Conservation (phyloP, 352 stramenopile genomes). For the Globisporangium middletonii region DNA sequence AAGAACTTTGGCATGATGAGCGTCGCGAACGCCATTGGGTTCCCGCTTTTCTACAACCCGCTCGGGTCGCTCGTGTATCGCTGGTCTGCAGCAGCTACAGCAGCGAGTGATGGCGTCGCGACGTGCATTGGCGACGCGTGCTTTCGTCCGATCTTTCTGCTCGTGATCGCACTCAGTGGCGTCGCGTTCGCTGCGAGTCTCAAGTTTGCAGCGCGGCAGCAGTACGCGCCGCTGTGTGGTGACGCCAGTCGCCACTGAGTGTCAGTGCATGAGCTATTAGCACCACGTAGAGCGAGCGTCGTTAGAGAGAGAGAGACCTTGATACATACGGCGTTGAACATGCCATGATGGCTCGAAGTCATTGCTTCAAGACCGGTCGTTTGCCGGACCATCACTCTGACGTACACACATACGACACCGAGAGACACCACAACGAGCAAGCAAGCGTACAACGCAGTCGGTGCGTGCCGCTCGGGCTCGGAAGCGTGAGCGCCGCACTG, state of each 20-base stretch:
- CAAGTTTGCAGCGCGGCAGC: constrained; percentile 36
- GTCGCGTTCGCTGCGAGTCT: constrained; percentile 47
- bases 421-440: too few relatives aligned
- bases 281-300: background rate
- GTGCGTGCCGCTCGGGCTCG: background rate
- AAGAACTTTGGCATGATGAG: constrained; percentile 79
- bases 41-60: constrained; percentile 67
- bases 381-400: too few relatives aligned
- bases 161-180: constrained; percentile 44
- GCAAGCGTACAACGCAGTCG: background rate
- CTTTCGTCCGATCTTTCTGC: constrained; percentile 57
- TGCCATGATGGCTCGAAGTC: too few relatives aligned
- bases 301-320: background rate
- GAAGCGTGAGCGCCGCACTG: background rate
- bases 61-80: constrained; percentile 59
- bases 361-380: too few relatives aligned
- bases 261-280: background rate
- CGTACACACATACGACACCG: too few relatives aligned
- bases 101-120: constrained; percentile 33
- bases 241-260: background rate
- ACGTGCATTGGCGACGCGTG: constrained; percentile 55
- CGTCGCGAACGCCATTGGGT: constrained; percentile 64
- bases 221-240: constrained; percentile 16
- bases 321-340: too few relatives aligned
- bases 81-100: constrained; percentile 16